A percentile compares a stretch with the other conserved stretches of the same genome.
Conservation (phyloP, 352 stramenopile species). For the Peronospora belbahrii region DNA sequence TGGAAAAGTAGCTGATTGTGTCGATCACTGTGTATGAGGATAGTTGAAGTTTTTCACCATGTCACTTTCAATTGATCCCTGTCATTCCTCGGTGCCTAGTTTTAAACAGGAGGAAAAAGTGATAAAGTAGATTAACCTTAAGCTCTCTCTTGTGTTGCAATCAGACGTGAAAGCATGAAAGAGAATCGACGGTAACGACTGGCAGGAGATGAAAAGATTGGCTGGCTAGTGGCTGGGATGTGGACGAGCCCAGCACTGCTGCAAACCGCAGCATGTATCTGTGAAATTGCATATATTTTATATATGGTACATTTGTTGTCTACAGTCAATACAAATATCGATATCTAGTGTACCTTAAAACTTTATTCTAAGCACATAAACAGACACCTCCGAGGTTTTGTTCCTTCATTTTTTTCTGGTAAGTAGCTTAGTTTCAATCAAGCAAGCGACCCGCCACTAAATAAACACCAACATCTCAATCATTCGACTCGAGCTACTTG, state of each 20-base stretch:
- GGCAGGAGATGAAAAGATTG: conserved; percentile 38
- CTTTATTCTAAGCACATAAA: conserved; percentile 9
- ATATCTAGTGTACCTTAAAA: background rate
- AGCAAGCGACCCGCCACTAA: conserved; percentile 20
- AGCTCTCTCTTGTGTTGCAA: conserved; percentile 7
- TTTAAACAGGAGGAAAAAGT: too few species aligned
- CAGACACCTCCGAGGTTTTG: background rate
- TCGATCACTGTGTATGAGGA: background rate
- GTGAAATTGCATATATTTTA: conserved; percentile 3
- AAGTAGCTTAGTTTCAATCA: conserved; percentile 25
- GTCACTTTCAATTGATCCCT: background rate
- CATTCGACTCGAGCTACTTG: background rate
- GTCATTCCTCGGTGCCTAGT: too few species aligned
- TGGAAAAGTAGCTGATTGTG: too few species aligned
- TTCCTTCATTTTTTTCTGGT: conserved; percentile 13
- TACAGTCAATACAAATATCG: background rate
- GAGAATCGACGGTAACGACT: conserved; percentile 22
- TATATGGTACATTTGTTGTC: conserved; percentile 5
- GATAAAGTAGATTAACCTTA: too few species aligned
- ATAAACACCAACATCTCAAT: too few species aligned
- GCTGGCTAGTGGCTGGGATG: conserved; percentile 25
- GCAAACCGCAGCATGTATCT: background rate
- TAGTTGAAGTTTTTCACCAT: conserved; percentile 14
- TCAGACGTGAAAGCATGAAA: conserved; percentile 13
- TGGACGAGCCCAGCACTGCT: conserved; percentile 15